Conservation (phyloP, 768 basidiomycete species). For the Pleurotus sapidus region DNA sequence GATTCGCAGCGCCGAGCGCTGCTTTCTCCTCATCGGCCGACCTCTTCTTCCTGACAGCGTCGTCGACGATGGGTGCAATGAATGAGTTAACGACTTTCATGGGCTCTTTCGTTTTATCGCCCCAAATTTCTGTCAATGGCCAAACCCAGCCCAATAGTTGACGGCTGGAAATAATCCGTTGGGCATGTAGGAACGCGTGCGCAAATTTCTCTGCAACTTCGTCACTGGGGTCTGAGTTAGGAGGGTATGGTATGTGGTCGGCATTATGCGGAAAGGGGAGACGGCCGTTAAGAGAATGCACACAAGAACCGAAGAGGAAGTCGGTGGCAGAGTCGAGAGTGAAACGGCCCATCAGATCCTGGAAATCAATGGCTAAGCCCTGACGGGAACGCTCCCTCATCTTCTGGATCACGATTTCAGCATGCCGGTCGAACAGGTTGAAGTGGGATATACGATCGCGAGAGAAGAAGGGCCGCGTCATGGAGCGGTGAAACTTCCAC, state of each 20-base stretch:
- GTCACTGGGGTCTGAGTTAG: slow-evolving; percentile 19
- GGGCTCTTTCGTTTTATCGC: slow-evolving; percentile 32
- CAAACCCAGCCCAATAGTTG: slow-evolving; percentile 35
- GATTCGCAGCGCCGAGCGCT: slow-evolving; percentile 2
- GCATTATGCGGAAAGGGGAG: slow-evolving; percentile 28
- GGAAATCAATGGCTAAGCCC: slow-evolving; percentile 36
- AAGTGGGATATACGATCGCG: slow-evolving; percentile 37
- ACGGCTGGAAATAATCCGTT: slow-evolving; percentile 27
- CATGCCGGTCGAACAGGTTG: slow-evolving; percentile 36
- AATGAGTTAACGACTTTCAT: slow-evolving; percentile 41
- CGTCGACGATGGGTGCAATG: slow-evolving; percentile 44
- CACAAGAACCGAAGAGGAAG: slow-evolving; percentile 48
- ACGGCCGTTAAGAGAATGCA: slow-evolving; percentile 32
- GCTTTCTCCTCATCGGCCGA: slow-evolving; percentile 16
- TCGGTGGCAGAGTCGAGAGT: slow-evolving; percentile 58
- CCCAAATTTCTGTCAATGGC: slow-evolving; percentile 45
- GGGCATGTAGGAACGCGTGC: slow-evolving; percentile 35
- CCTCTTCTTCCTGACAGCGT: slow-evolving; percentile 34
- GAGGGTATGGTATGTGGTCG: slow-evolving; percentile 18
- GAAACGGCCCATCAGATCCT: slow-evolving; percentile 39
- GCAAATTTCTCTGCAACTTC: slow-evolving; percentile 34
- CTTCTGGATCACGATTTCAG: slow-evolving; percentile 23
- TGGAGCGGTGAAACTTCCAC: slow-evolving; percentile 35
- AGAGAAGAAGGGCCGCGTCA: slow-evolving; percentile 43
- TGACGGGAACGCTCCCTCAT: slow-evolving; percentile 27